Percentiles rank a stretch among this genome's conserved stretches.
Conservation (phyloP, 345 rosid species). For the Stellera chamaejasme region DNA sequence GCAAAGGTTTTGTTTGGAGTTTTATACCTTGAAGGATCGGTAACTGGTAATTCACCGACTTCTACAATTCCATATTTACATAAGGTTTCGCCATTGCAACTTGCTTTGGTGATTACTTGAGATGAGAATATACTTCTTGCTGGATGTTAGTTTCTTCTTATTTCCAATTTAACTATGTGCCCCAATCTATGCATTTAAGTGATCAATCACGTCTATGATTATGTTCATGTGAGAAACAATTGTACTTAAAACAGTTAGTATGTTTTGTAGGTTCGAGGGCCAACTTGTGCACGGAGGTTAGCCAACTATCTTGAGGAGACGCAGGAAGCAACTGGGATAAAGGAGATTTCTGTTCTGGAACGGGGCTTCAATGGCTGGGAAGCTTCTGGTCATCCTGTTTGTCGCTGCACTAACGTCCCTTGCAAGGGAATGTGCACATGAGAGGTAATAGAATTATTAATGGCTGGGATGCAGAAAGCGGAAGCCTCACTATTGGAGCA, state of each 20-base stretch:
- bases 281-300: slow-evolving; percentile 75
- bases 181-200: neutral
- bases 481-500: too few species aligned
- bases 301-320: slow-evolving; percentile 57
- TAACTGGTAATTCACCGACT: too few species aligned
- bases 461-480: neutral
- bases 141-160: too few species aligned
- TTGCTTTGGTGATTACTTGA: too few species aligned
- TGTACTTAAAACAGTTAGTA: too few species aligned
- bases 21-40: too few species aligned
- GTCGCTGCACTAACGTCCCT: slow-evolving; percentile 59
- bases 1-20: too few species aligned
- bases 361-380: slow-evolving; percentile 92
- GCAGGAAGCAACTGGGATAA: slow-evolving; percentile 64
- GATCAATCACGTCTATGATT: neutral
- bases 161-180: neutral
- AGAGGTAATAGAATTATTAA: neutral
- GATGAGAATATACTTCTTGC: too few species aligned
- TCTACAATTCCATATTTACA: too few species aligned
- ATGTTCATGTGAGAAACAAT: neutral
- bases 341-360: slow-evolving; percentile 59
- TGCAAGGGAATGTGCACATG: slow-evolving; percentile 43
- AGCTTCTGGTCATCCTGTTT: slow-evolving; percentile 78
- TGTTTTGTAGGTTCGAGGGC: slow-evolving; percentile 72
- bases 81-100: too few species aligned